Conservation (phyloP, 345 rosid genomes). For the Sonneratia alba region DNA sequence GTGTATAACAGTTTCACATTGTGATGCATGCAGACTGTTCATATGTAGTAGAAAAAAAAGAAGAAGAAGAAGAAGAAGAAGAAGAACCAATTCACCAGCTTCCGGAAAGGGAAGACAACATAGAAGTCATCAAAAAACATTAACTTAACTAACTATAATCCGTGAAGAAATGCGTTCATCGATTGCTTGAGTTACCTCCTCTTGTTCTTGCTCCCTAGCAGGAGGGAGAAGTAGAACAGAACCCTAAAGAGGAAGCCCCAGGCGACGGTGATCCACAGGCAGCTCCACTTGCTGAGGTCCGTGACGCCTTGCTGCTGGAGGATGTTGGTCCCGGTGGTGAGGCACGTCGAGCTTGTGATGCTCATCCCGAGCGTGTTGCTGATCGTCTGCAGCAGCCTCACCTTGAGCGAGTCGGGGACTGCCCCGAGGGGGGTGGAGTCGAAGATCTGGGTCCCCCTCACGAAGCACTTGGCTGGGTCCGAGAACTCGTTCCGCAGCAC, state of each 20-base stretch:
- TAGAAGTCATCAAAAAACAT: background rate
- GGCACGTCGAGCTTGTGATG: conserved; percentile 69
- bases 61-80: background rate
- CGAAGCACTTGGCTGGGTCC: conserved; percentile 59
- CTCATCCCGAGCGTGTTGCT: conserved; percentile 46
- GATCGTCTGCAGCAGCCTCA: conserved; percentile 34
- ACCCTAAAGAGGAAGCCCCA: conserved; percentile 85
- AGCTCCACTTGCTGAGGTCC: conserved; percentile 68
- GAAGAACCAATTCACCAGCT: background rate
- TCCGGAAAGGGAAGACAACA: background rate
- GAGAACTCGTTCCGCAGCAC: conserved; percentile 76
- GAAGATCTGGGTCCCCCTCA: conserved; percentile 68
- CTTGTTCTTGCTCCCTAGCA: conserved; percentile 93
- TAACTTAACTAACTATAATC: background rate
- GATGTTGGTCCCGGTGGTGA: conserved; percentile 66
- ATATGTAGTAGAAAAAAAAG: background rate
- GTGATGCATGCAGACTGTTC: background rate
- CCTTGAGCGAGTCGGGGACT: conserved; percentile 38
- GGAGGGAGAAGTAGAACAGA: conserved; percentile 65
- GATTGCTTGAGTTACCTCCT: conserved; percentile 30
- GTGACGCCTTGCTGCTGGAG: conserved; percentile 58
- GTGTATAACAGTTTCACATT: background rate
- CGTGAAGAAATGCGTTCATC: background rate
- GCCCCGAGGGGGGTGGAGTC: conserved; percentile 71
- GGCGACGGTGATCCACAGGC: conserved; percentile 71